Base-by-base conservation (phyloP, 2,329 filamentous ascomycete species). In the Epichloe aotearoae region DNA sequence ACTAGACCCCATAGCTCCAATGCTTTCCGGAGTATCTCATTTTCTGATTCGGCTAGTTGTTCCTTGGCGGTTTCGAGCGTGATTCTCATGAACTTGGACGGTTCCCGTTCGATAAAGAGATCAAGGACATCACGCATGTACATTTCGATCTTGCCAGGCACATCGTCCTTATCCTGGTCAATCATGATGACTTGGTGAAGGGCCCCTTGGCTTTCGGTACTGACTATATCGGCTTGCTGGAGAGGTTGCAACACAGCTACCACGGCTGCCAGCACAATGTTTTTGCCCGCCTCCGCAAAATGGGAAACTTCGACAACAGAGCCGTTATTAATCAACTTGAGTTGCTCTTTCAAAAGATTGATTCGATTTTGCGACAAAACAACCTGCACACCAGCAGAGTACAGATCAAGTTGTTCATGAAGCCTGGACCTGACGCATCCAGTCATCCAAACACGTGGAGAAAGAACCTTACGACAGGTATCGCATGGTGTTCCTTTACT, bases 1-100 rank as follows among this genome's bases (percentile, higher is more conserved):
- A 83, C 79, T 5, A 81, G 69, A 0, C 77, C 76, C 80, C 80
- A 84, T 2, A 84, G 69, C 60, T 84, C 79, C 4, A 84, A 69
- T 1, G 79, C 76, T 52, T 77, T 73, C 49, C 71, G 71, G 6
- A 84, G 66, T 12, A 82, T 65, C 50, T 76, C 72, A 54, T 81
- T 77, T n/a, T 70, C 66, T 37, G 71, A 68, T 6, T 72, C 73
- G 45, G 71, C 62, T 4, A 67, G 59, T 12, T 72, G 73, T 47
- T 73, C 64, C 38, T 69, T 66, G 0, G 75, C 75, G n/a, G 73
- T 73, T 46, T 76, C 72, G 34, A 84, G 68, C 2, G 79, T 81
- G 19, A 76, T 70, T 11, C 73, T 73, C 63, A 82, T 78, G 53
- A 83, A 80, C 39, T 71, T 72, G 5, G 80, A 83, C 1, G 76